These are phyloP conservation scores for Chaetomium cochliodes DNA, from an alignment of 495 filamentous ascomycete species.

Conservation along the genomic window DNA sequence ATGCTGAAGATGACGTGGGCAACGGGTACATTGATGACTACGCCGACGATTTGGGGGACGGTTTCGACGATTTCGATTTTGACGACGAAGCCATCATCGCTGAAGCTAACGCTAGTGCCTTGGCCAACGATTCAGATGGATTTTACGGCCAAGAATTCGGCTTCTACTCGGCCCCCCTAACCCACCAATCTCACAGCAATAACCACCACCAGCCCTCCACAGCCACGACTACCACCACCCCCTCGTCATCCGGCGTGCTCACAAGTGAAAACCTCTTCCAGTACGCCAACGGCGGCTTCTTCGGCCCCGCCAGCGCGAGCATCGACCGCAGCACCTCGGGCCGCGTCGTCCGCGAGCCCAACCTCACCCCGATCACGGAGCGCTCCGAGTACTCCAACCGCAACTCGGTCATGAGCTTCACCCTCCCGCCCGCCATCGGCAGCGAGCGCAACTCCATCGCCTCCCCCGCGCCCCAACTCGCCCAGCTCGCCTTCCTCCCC, in stretches of 20 bases:
- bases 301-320: conserved; percentile 63
- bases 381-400: conserved; percentile 93
- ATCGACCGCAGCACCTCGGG: conserved; percentile 59
- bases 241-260: conserved; percentile 31
- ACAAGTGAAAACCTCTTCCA: conserved; percentile 48
- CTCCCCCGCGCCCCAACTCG: conserved; percentile 60
- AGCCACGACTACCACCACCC: neutral
- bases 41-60: conserved; percentile 44
- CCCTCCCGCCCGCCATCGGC: conserved; percentile 52
- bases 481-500: conserved; percentile 66
- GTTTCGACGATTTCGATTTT: conserved; percentile 58
- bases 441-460: conserved; percentile 15
- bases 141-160: conserved; percentile 97
- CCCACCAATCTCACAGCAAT: conserved; percentile 31
- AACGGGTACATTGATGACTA: conserved; percentile 40
- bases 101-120: conserved; percentile 87
- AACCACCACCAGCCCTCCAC: conserved; percentile 22
- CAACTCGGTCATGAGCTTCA: conserved; percentile 78
- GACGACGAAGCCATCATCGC: conserved; percentile 90
- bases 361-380: conserved; percentile 94
- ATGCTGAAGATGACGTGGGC: conserved; percentile 46
- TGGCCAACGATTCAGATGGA: conserved; percentile 87
- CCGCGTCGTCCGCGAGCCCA: conserved; percentile 76
- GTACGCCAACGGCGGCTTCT: conserved; percentile 84
- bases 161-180: conserved; percentile 78